These are phyloP conservation scores for Amoebophrya sp. DNA, from an alignment of 169 alveolate genomes.

Conservation along the genomic window DNA sequence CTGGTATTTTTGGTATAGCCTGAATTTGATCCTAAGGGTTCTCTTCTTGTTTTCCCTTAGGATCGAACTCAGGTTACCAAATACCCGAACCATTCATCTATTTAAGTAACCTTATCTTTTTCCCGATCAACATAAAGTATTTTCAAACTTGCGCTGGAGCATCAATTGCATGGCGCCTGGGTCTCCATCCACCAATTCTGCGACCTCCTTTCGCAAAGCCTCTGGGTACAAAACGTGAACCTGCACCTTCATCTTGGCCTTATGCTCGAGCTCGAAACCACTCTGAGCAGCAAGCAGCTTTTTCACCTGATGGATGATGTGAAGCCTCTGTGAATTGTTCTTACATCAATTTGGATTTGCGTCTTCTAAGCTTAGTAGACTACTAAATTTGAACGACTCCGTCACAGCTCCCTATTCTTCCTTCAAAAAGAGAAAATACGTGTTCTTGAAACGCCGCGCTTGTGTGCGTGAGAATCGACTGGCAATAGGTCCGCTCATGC, in stretches of 20 bases:
- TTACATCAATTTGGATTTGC: no score
- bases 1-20: no score
- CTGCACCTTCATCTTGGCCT: neutral
- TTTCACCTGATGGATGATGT: neutral
- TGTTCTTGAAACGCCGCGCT: neutral
- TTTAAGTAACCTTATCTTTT: no score
- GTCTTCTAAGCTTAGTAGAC: no score
- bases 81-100: no score
- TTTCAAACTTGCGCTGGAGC: no score
- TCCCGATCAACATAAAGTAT: no score
- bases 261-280: neutral
- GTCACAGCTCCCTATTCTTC: no score
- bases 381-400: no score
- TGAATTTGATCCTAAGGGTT: no score
- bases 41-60: no score
- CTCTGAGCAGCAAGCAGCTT: neutral
- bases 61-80: no score
- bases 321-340: neutral
- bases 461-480: neutral
- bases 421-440: neutral
- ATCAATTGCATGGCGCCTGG: neutral
- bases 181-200: neutral
- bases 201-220: neutral
- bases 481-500: neutral
- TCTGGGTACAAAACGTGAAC: neutral